A percentile compares a stretch with the other conserved stretches of the same genome.
These are phyloP conservation scores for Astraeus odoratus DNA, from an alignment of 768 basidiomycete genomes.

Conservation along the genomic window DNA sequence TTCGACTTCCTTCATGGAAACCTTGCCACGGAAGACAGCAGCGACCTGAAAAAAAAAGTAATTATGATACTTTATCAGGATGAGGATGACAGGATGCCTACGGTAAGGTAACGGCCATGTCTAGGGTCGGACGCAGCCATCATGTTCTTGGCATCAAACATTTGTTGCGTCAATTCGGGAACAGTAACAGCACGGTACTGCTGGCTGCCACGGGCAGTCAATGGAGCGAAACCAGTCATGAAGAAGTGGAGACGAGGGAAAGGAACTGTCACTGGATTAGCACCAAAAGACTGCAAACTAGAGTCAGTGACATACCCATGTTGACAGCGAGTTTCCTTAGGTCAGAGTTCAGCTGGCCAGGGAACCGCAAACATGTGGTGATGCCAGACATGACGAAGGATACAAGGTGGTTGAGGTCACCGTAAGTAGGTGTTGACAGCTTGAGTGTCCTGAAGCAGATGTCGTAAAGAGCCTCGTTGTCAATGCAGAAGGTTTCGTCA, in stretches of 20 bases:
- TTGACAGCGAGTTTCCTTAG: constrained; percentile 97
- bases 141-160: constrained; percentile 99
- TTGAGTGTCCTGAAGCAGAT: constrained; percentile 99
- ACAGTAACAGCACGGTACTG: constrained; percentile 97
- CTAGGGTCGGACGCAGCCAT: constrained; percentile 98
- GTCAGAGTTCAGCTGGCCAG: constrained; percentile 99
- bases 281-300: neutral
- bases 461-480: constrained; percentile 98
- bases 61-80: neutral
- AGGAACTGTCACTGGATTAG: constrained; percentile 53
- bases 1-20: constrained; percentile 99
- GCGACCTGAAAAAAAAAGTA: constrained; percentile 49
- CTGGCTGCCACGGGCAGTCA: constrained; percentile 90
- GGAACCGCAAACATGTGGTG: constrained; percentile 98
- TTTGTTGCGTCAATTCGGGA: constrained; percentile 96
- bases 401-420: constrained; percentile 96
- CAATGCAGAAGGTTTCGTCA: constrained; percentile 99
- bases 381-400: constrained; percentile 98
- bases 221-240: constrained; percentile 93
- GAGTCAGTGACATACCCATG: constrained; percentile 68
- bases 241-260: constrained; percentile 99
- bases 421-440: constrained; percentile 91
- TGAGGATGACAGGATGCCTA: constrained; percentile 29
- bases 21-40: constrained; percentile 97
- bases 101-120: constrained; percentile 96